A percentile compares a stretch with the other conserved stretches of the same genome.
phyloP scores from a whole-genome alignment of 768 basidiomycete genomes.

The Strobilomyces confusus region DNA sequence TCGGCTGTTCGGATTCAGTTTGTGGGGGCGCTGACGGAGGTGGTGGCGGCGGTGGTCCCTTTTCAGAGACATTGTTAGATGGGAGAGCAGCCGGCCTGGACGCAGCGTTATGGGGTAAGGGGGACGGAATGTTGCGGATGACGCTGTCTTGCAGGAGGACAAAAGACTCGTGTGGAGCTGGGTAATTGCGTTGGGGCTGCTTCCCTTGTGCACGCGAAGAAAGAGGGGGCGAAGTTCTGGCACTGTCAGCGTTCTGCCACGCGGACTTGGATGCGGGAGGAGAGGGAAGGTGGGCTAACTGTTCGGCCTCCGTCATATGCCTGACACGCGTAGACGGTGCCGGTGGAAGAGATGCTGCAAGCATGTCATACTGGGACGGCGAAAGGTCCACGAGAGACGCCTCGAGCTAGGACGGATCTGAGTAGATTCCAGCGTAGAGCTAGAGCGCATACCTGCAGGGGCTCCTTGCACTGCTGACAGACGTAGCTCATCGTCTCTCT shows the following conservation, averaged over 20 bases:
- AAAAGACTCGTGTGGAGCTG: slow-evolving; percentile 81
- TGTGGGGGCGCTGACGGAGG: slow-evolving; percentile 31
- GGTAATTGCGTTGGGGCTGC: slow-evolving; percentile 50
- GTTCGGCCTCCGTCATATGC: slow-evolving; percentile 40
- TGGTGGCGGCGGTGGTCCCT: slow-evolving; percentile 23
- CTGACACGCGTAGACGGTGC: slow-evolving; percentile 40
- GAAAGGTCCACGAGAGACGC: slow-evolving; percentile 86
- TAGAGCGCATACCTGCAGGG: slow-evolving; percentile 58
- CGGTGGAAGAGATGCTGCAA: slow-evolving; percentile 65
- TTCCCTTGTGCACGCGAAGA: slow-evolving; percentile 59
- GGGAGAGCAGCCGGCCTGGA: slow-evolving; percentile 40
- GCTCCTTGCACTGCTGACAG: slow-evolving; percentile 91
- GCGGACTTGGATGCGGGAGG: slow-evolving; percentile 53
- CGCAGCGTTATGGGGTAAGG: slow-evolving; percentile 39
- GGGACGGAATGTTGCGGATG: slow-evolving; percentile 63
- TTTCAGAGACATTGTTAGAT: slow-evolving; percentile 30
- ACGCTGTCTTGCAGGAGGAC: slow-evolving; percentile 86
- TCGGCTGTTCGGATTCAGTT: slow-evolving; percentile 50
- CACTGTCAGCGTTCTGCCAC: slow-evolving; percentile 52
- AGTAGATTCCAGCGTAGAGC: slow-evolving; percentile 8
- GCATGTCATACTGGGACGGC: slow-evolving; percentile 84
- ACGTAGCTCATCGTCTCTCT: slow-evolving; percentile 48
- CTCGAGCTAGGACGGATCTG: slow-evolving; percentile 55
- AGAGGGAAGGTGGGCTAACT: slow-evolving; percentile 44
- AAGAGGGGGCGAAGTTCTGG: slow-evolving; percentile 34